phyloP scores from a whole-genome alignment of 768 basidiomycete species.

The Boletus sp. region DNA sequence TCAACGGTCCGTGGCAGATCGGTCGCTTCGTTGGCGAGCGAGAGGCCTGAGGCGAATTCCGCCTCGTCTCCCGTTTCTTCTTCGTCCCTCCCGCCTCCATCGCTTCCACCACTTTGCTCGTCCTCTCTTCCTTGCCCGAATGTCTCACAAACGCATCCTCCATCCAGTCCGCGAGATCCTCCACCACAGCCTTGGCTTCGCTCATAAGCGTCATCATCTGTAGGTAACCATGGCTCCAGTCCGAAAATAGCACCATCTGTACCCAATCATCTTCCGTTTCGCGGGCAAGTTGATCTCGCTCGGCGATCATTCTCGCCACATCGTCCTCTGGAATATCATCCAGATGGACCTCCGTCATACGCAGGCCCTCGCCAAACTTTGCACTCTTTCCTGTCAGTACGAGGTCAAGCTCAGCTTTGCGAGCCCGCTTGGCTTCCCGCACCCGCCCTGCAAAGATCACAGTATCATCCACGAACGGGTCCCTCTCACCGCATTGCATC shows the following conservation, averaged over 20 bases:
- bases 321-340: slow-evolving; percentile 27
- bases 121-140: slow-evolving; percentile 27
- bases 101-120: slow-evolving; percentile 16
- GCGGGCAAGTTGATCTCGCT: slow-evolving; percentile 54
- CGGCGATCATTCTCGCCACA: slow-evolving; percentile 47
- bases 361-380: slow-evolving; percentile 56
- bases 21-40: slow-evolving; percentile 24
- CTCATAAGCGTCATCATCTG: slow-evolving; percentile 89
- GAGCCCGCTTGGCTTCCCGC: slow-evolving; percentile 88
- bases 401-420: slow-evolving; percentile 69
- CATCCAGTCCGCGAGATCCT: slow-evolving; percentile 90
- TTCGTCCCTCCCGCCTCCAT: slow-evolving; percentile 14
- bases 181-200: slow-evolving; percentile 75
- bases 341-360: slow-evolving; percentile 51
- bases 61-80: slow-evolving; percentile 26
- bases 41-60: slow-evolving; percentile 21
- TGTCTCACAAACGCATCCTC: slow-evolving; percentile 60
- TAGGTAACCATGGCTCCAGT: slow-evolving; percentile 96
- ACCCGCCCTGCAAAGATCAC: slow-evolving; percentile 94
- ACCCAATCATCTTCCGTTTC: slow-evolving; percentile 95
- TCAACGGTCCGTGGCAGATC: background rate
- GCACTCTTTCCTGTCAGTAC: slow-evolving; percentile 58
- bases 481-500: slow-evolving; percentile 94
- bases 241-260: slow-evolving; percentile 86
- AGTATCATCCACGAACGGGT: slow-evolving; percentile 95